A percentile compares a stretch with the other conserved stretches of the same genome.
Evolutionary conservation across 805 yeast genomes (phyloP).

Genomic region (Yarrowia sp.): DNA sequence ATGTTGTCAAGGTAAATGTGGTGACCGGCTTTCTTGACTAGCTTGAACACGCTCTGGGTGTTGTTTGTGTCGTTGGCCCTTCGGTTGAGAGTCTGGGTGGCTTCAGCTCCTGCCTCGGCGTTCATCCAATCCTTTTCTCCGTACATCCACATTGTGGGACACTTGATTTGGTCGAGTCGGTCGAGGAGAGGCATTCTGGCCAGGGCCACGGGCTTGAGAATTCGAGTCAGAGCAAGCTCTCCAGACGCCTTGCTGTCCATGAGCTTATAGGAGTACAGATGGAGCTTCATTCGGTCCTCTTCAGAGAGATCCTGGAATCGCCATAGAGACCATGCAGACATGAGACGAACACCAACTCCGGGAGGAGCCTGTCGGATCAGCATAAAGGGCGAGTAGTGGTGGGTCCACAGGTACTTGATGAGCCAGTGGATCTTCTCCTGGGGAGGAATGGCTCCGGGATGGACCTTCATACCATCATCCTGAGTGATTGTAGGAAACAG

Average conservation of each 20-base stretch:
- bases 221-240: slow-evolving; percentile 78
- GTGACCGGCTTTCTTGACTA: slow-evolving; percentile 60
- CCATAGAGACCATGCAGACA: slow-evolving; percentile 82
- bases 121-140: slow-evolving; percentile 77
- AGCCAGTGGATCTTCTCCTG: slow-evolving; percentile 55
- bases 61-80: background rate
- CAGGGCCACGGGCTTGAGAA: slow-evolving; percentile 85
- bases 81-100: slow-evolving; percentile 33
- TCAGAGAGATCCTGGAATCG: slow-evolving; percentile 58
- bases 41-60: slow-evolving; percentile 34
- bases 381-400: slow-evolving; percentile 77
- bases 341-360: slow-evolving; percentile 44
- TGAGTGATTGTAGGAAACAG: background rate
- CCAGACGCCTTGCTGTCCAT: slow-evolving; percentile 87
- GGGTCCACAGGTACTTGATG: slow-evolving; percentile 77
- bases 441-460: slow-evolving; percentile 34
- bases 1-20: slow-evolving; percentile 66
- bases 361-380: slow-evolving; percentile 73
- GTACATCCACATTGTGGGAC: slow-evolving; percentile 77
- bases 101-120: slow-evolving; percentile 40
- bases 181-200: slow-evolving; percentile 69
- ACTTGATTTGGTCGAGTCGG: slow-evolving; percentile 46
- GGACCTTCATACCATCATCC: slow-evolving; percentile 8
- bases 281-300: slow-evolving; percentile 53
- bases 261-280: slow-evolving; percentile 73